These are phyloP conservation scores for Globisporangium radiosum DNA, from an alignment of 352 stramenopile species.

Conservation along the genomic window DNA sequence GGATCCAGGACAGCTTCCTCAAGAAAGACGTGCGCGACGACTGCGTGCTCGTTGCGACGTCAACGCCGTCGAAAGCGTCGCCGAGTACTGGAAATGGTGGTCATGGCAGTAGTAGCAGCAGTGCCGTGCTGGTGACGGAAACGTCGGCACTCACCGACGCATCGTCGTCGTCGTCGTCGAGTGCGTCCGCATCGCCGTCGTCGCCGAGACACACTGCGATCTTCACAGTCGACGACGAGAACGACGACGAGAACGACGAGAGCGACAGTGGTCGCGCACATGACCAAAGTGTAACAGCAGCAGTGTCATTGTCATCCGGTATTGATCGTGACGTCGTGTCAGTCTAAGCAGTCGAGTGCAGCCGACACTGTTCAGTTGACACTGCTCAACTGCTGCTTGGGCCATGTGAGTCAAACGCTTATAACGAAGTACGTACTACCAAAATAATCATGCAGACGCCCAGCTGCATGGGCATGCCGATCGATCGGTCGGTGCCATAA, in stretches of 20 bases:
- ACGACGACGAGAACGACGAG: background rate
- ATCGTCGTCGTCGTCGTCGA: slow-evolving; percentile 6
- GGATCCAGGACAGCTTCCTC: slow-evolving; percentile 87
- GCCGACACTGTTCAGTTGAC: no score
- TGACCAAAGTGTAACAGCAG: background rate
- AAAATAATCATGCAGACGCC: no score
- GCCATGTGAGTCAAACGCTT: no score
- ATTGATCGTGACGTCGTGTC: no score
- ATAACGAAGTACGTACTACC: no score
- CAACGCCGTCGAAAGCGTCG: slow-evolving; percentile 18
- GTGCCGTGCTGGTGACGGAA: background rate
- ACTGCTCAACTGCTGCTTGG: no score
- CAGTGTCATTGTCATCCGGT: no score
- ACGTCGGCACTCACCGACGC: slow-evolving; percentile 14
- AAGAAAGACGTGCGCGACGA: slow-evolving; percentile 77
- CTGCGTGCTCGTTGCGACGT: slow-evolving; percentile 34
- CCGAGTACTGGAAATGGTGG: slow-evolving; percentile 2
- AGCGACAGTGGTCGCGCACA: background rate
- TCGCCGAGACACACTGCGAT: background rate
- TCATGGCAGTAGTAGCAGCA: background rate
- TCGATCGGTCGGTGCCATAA: no score
- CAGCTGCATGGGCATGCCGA: no score
- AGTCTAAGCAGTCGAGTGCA: no score
- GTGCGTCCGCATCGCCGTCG: background rate
- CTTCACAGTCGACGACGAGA: slow-evolving; percentile 11